These are phyloP conservation scores for Globomyces sp. DNA, from an alignment of 371 early-diverging fungal genomes.

Conservation along the genomic window DNA sequence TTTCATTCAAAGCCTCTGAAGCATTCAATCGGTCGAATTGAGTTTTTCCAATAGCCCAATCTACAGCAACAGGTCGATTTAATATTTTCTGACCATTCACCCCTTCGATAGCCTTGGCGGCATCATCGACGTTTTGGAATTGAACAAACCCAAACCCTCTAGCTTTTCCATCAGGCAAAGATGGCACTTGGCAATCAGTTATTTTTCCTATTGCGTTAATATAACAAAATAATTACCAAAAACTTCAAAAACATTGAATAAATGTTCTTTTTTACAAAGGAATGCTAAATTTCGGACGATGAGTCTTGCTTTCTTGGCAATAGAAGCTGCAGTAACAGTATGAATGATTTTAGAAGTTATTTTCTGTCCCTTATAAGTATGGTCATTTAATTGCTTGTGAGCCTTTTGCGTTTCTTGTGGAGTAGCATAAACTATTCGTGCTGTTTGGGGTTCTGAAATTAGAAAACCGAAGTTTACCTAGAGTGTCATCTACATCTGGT, in stretches of 20 bases:
- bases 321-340: background rate
- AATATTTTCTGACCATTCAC: constrained; percentile 71
- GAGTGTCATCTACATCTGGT: constrained; percentile 37
- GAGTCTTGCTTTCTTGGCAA: constrained; percentile 52
- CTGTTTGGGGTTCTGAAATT: constrained; percentile 11
- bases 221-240: constrained; percentile 15
- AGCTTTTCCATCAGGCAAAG: constrained; percentile 63
- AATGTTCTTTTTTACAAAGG: constrained; percentile 32
- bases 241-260: constrained; percentile 25
- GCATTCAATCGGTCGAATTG: constrained; percentile 60
- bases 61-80: constrained; percentile 78
- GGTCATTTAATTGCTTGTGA: constrained; percentile 56
- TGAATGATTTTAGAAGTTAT: constrained; percentile 10
- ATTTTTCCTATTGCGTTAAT: constrained; percentile 12
- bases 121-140: constrained; percentile 63
- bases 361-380: constrained; percentile 62
- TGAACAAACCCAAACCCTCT: constrained; percentile 91
- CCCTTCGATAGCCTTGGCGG: constrained; percentile 68
- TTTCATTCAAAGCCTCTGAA: background rate
- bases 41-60: constrained; percentile 79
- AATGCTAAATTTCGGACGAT: constrained; percentile 91
- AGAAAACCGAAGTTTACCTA: background rate
- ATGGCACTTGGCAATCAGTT: constrained; percentile 59
- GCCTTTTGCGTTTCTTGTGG: constrained; percentile 53
- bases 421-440: constrained; percentile 27